phyloP scores from a whole-genome alignment of 495 filamentous ascomycete genomes.

The Lepidopterella palustris region DNA sequence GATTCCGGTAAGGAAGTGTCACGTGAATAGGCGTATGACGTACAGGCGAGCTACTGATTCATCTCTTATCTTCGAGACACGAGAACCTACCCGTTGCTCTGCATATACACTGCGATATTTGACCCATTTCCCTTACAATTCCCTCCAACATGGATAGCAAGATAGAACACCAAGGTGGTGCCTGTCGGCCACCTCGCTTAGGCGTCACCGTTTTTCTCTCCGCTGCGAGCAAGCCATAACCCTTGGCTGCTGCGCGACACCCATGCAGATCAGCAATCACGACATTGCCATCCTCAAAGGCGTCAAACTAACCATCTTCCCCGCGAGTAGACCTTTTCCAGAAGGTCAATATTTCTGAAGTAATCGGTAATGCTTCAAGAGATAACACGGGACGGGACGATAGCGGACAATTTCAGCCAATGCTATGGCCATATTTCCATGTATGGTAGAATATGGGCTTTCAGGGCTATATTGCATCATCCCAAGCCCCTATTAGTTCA shows the following conservation, averaged over 20 bases:
- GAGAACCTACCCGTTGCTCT: no score
- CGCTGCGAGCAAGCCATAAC: no score
- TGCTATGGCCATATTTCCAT: background rate
- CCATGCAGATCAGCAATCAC: background rate
- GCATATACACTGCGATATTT: no score
- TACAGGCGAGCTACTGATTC: no score
- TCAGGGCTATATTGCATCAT: background rate
- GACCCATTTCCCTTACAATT: no score
- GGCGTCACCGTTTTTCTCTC: no score
- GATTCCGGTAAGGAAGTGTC: no score
- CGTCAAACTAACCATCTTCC: background rate
- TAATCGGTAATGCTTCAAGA: background rate
- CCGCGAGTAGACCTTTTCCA: background rate
- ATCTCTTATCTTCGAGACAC: no score
- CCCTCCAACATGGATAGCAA: no score
- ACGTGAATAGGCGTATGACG: no score
- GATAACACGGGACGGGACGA: background rate
- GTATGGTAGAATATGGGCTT: background rate
- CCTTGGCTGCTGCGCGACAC: background rate
- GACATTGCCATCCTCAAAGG: background rate
- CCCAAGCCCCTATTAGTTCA: background rate
- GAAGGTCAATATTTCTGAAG: background rate
- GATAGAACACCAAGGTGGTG: no score
- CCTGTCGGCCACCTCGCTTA: no score
- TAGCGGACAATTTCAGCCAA: background rate